phyloP scores from a whole-genome alignment of 2,329 filamentous ascomycete species.

The Paracorniculantispora psalliotae region DNA sequence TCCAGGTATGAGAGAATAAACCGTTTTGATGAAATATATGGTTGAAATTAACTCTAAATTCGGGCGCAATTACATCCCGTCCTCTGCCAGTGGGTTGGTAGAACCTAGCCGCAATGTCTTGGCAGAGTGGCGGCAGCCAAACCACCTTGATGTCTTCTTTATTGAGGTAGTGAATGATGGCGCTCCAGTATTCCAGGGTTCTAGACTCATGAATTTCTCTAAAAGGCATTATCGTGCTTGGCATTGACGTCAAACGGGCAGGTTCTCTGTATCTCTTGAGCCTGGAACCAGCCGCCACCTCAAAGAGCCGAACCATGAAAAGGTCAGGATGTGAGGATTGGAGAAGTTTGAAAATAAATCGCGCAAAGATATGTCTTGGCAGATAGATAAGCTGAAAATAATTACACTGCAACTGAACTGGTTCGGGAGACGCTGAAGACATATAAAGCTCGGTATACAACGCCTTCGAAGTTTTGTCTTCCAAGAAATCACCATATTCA shows the following conservation, averaged over 20 bases:
- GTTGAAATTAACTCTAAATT: conserved; percentile 9
- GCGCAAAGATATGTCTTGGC: neutral
- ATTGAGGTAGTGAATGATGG: neutral
- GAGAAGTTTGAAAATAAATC: neutral
- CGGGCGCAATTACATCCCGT: neutral
- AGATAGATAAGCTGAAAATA: too few species aligned
- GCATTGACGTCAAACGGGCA: too few species aligned
- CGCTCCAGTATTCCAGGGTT: neutral
- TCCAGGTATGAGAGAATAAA: neutral
- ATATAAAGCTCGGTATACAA: too few species aligned
- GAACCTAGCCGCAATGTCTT: neutral
- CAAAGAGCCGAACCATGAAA: too few species aligned
- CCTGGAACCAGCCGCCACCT: too few species aligned
- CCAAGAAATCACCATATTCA: neutral
- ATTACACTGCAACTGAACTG: too few species aligned
- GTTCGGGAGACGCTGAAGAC: too few species aligned
- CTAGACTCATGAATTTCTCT: neutral
- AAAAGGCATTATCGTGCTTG: too few species aligned
- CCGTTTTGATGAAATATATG: neutral
- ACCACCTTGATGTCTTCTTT: conserved; percentile 11
- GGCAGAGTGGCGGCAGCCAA: conserved; percentile 9
- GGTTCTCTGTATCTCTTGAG: too few species aligned
- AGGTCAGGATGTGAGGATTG: too few species aligned
- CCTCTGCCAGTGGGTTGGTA: neutral
- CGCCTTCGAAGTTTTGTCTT: too few species aligned